Evolutionary conservation across 768 basidiomycete genomes (phyloP).

Genomic region (Xerocomellus intermedius): DNA sequence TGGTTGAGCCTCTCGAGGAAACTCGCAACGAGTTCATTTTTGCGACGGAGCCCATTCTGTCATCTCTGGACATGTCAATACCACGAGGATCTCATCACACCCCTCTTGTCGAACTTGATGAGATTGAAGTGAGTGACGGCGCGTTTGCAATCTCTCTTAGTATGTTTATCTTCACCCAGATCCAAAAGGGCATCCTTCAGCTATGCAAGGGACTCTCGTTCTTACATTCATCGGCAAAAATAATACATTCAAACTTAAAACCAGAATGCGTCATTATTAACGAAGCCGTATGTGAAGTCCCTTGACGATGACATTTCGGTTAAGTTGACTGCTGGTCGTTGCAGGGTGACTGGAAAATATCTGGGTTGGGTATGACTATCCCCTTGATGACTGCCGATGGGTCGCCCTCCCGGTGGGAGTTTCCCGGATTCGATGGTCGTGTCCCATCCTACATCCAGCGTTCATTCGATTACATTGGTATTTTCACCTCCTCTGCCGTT

Average conservation of each 20-base stretch:
- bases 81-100: constrained; percentile 56
- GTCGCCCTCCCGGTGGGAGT: constrained; percentile 80
- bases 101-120: constrained; percentile 81
- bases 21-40: constrained; percentile 86
- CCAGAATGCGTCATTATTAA: constrained; percentile 90
- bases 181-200: constrained; percentile 95
- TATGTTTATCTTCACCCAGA: constrained; percentile 42
- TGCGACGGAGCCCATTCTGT: constrained; percentile 87
- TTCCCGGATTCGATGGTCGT: constrained; percentile 82
- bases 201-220: constrained; percentile 88
- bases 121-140: constrained; percentile 73
- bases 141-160: neutral
- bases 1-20: constrained; percentile 97
- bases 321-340: neutral
- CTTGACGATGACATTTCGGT: neutral
- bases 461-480: constrained; percentile 94
- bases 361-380: constrained; percentile 86
- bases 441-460: constrained; percentile 82
- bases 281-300: constrained; percentile 58
- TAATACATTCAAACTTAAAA: constrained; percentile 89
- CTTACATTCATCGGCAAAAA: constrained; percentile 85
- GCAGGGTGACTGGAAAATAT: constrained; percentile 98
- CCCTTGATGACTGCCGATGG: constrained; percentile 69
- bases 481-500: neutral
- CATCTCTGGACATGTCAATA: constrained; percentile 78